Base-by-base conservation (phyloP, 1,284 basidiomycete genomes). In the Baeospora myosura region DNA sequence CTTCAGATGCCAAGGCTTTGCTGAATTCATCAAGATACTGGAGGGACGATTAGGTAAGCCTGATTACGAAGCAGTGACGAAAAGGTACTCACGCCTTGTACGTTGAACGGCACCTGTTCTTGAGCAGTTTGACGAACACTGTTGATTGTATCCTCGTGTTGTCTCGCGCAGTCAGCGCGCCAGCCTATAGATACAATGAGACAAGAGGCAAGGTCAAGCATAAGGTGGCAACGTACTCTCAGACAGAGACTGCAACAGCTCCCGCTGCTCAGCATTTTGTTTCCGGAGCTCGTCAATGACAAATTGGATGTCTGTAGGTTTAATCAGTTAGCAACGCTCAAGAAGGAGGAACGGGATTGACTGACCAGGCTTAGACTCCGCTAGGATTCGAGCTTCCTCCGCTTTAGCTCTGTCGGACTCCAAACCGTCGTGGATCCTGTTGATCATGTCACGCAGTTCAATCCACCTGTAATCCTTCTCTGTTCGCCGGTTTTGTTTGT, bases 1-100 rank as follows among this genome's bases (percentile, higher is more conserved):
- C 84, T 61, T 88, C 85, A n/a, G 71, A 67, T 4, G 85, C 82
- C 32, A 88, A 61, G 2, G 84, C 80, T 55, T 78, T 82, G 58
- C 82, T 87, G 60, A 88, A 88, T 43, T 88, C 82, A 48, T 87
- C 82, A 16, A 88, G 68, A 54, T 87, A 87, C 78, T 79, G 39
- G 28, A 24, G 26, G 40, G 4, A 39, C 39, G 11, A 25, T 25
- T 23, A 41, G 26, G 42, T 33, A 6, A 55, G 44, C 47, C 39
- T 38, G 28, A 11, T 10, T 26, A 21, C 16, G 12, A 43, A 25
- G 12, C 29, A 23, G 2, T 16, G 16, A 37, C 22, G 7, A 38
- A 11, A 38, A 4, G 31, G 17, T 3, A 60, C 76, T 46, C 63
- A 86, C 82, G 22, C 74, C 74, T 68, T 84, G 79, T 4, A 88